A percentile compares a stretch with the other conserved stretches of the same genome.
phyloP scores from a whole-genome alignment of 2,329 filamentous ascomycete species.

The Calonectria ilicicola region DNA sequence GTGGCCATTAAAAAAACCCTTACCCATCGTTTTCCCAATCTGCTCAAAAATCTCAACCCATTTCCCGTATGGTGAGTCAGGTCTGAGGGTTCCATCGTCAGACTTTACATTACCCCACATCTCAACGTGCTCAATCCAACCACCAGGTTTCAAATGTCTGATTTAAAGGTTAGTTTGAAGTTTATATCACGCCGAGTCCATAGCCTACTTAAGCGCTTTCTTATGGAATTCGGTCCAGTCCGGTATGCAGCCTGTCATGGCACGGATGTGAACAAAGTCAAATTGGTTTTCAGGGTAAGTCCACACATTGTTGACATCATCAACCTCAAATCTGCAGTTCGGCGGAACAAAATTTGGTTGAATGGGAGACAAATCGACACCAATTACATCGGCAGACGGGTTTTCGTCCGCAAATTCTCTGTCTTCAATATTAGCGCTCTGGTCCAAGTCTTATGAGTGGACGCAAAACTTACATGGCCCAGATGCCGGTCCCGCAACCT shows the following conservation, averaged over 20 bases:
- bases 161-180: neutral
- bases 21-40: constrained; percentile 31
- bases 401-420: constrained; percentile 53
- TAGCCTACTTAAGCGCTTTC: constrained; percentile 58
- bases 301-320: constrained; percentile 67
- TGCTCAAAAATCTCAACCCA: constrained; percentile 35
- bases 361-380: constrained; percentile 69
- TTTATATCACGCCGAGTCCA: constrained; percentile 30
- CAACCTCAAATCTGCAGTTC: constrained; percentile 74
- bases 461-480: constrained; percentile 46
- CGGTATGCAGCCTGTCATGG: constrained; percentile 64
- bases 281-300: constrained; percentile 60
- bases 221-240: constrained; percentile 64
- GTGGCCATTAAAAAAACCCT: constrained; percentile 31
- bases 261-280: constrained; percentile 70
- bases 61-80: constrained; percentile 28
- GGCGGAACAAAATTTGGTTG: constrained; percentile 68
- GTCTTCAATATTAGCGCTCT: neutral
- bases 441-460: neutral
- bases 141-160: constrained; percentile 31
- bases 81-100: constrained; percentile 41
- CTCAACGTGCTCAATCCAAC: constrained; percentile 36
- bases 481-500: constrained; percentile 53
- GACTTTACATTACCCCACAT: constrained; percentile 32
- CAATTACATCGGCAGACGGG: constrained; percentile 60